Conservation (phyloP, 345 rosid species). For the Citrus maxima region DNA sequence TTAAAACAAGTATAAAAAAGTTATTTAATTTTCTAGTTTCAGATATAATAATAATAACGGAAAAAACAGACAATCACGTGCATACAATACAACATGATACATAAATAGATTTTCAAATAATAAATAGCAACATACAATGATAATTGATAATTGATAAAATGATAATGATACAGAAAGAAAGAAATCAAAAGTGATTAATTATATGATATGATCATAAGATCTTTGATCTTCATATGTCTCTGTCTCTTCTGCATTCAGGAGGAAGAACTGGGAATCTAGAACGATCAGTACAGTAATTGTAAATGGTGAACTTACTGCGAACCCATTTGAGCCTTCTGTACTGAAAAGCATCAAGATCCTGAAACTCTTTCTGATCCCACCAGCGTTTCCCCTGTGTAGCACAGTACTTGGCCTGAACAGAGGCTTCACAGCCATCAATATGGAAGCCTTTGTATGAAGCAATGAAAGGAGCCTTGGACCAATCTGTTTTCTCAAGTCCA, state of each 20-base stretch:
- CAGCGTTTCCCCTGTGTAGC: constrained; percentile 65
- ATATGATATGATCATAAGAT: neutral
- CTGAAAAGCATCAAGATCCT: constrained; percentile 49
- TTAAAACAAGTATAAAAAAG: neutral
- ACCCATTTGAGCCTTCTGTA: constrained; percentile 57
- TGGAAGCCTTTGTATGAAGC: constrained; percentile 62
- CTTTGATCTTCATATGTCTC: constrained; percentile 32
- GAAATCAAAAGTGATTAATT: neutral
- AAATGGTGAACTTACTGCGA: constrained; percentile 48
- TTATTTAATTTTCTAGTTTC: neutral
- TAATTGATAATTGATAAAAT: neutral
- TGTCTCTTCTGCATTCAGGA: constrained; percentile 58
- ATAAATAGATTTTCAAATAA: neutral
- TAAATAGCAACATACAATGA: neutral
- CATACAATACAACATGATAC: neutral
- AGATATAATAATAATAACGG: neutral
- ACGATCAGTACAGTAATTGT: constrained; percentile 59
- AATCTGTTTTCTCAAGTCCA: constrained; percentile 81
- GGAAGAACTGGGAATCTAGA: constrained; percentile 35
- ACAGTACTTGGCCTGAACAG: constrained; percentile 63
- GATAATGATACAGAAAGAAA: neutral
- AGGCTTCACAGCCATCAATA: constrained; percentile 61
- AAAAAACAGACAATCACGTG: neutral
- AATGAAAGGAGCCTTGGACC: constrained; percentile 75
- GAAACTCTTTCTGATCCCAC: constrained; percentile 75